Base-by-base conservation (phyloP, 1,284 basidiomycete species). In the Dichomitus squalens region DNA sequence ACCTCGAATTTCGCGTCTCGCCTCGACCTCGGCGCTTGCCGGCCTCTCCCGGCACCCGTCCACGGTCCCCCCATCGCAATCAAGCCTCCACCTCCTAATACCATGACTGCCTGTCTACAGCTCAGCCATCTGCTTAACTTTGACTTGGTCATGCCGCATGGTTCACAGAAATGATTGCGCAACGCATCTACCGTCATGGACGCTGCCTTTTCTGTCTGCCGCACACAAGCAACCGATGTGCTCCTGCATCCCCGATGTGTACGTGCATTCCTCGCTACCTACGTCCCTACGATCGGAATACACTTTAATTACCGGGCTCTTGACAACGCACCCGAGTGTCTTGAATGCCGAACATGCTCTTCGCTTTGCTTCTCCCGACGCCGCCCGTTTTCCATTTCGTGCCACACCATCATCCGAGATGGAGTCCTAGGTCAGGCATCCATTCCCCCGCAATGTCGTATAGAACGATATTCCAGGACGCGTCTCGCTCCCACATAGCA, bases 1-100 rank as follows among this genome's bases (percentile, higher is more conserved):
- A 60, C 58, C 53, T 51, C 55, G 38, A 55, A 51, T 56, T 57
- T 63, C 57, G 62, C 57, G 59, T 36, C 62, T 59, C 51, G 62
- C 52, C 58, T 52, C 40, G 23, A n/a, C 14, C 39, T 58, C 61
- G 61, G 61, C 55, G 34, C 29, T 51, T 52, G 21, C 61, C 61
- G 61, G 49, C 52, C 43, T 7, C 38, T 12, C 33, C 58, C 52
- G 47, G 36, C 25, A 40, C 21, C 49, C 54, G 58, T 36, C 21
- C 52, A 36, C 48, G 18, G 5, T 18, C n/a, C 31, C 8, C 7
- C 21, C 1, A 31, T 6, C 25, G 27, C 35, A 25, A 36, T 29
- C 47, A 9, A 36, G 36, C 14, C 7, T n/a, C 50, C 4, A 8
- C 12, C 27, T 54, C n/a, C n/a, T n/a, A n/a, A n/a, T n/a, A n/a